phyloP scores from a whole-genome alignment of 352 stramenopile species.

The Stephanocyclus meneghinianus region DNA sequence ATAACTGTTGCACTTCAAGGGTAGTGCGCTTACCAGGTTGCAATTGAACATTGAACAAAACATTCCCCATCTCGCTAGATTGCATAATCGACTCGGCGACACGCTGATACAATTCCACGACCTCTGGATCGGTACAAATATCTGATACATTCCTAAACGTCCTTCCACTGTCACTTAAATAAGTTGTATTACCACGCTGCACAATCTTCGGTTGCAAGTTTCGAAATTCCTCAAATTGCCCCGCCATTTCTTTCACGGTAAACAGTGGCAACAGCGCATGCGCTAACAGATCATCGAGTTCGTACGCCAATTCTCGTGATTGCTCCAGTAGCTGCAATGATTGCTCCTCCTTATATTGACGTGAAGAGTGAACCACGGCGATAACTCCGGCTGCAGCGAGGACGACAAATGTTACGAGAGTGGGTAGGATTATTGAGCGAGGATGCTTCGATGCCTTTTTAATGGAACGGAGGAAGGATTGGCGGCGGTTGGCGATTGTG shows the following conservation, averaged over 20 bases:
- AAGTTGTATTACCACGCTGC: background rate
- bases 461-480: background rate
- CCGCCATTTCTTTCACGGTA: constrained; percentile 9
- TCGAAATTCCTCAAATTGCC: constrained; percentile 3
- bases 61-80: background rate
- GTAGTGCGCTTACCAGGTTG: background rate
- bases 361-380: background rate
- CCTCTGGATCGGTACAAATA: background rate
- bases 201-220: background rate
- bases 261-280: constrained; percentile 2
- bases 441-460: background rate
- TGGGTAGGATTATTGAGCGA: background rate
- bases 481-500: background rate
- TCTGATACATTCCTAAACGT: background rate
- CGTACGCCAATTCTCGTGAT: background rate
- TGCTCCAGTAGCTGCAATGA: background rate
- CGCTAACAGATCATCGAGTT: constrained; percentile 1
- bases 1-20: too few species aligned
- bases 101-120: background rate
- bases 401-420: background rate
- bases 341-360: background rate
- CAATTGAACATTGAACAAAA: constrained; percentile 1
- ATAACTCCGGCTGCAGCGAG: background rate
- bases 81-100: background rate
- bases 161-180: background rate